Percentiles rank a stretch among this genome's conserved stretches.
phyloP scores from a whole-genome alignment of 257 asterid genomes.

The Knoxia roxburghii region DNA sequence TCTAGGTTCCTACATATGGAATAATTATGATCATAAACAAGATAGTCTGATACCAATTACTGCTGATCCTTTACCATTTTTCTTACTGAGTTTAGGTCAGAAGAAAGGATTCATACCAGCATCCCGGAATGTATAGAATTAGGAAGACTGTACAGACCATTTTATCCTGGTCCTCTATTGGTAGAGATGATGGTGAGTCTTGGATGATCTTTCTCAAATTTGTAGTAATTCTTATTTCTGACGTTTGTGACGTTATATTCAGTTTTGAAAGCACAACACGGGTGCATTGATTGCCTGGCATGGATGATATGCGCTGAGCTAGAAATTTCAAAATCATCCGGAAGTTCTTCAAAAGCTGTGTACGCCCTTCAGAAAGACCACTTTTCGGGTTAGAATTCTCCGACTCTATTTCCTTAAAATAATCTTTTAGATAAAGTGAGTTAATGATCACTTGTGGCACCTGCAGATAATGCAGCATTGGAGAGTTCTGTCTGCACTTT shows the following conservation, averaged over 20 bases:
- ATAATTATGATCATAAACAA: not conserved
- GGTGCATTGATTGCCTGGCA: constrained; percentile 91
- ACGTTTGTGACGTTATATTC: constrained; percentile 15
- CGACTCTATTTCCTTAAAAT: not conserved
- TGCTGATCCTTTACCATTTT: not conserved
- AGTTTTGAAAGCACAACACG: constrained; percentile 90
- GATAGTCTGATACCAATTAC: not conserved
- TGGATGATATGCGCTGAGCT: constrained; percentile 70
- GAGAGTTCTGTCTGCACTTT: constrained; percentile 42
- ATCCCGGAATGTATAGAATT: constrained; percentile 46
- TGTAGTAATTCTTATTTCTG: constrained; percentile 16
- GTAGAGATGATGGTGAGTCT: constrained; percentile 60
- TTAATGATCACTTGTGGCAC: constrained; percentile 16
- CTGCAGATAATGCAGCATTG: constrained; percentile 36
- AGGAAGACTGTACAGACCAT: constrained; percentile 42
- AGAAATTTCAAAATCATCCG: constrained; percentile 37
- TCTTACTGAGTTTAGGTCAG: constrained; percentile 43
- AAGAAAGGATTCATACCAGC: constrained; percentile 43
- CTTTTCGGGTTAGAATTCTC: constrained; percentile 13
- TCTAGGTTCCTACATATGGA: not conserved
- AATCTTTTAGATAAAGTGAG: not conserved
- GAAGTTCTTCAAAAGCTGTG: constrained; percentile 22
- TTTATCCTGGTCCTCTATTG: constrained; percentile 57
- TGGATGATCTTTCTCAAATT: constrained; percentile 1
- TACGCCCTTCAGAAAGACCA: not conserved